phyloP scores from a whole-genome alignment of 2,329 filamentous ascomycete genomes.

The Aspergillus aculeatus region DNA sequence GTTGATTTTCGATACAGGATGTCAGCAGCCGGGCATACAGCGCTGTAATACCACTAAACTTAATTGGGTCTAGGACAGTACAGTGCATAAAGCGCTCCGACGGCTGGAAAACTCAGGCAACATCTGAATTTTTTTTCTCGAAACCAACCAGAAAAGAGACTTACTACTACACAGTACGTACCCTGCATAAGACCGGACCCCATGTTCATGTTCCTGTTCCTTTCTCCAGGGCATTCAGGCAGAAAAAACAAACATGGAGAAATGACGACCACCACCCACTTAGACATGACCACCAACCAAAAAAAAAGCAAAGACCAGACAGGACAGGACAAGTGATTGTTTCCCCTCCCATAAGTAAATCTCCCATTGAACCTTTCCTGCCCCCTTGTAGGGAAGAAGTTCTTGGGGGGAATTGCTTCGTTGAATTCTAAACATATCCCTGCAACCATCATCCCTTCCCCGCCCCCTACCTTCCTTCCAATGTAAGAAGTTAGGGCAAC shows the following conservation, averaged over 20 bases:
- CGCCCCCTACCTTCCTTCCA: neutral
- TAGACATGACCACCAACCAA: neutral
- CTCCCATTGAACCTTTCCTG: neutral
- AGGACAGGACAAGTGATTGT: neutral
- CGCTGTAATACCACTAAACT: too few relatives aligned
- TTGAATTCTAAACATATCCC: neutral
- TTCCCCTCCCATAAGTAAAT: neutral
- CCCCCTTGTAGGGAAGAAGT: neutral
- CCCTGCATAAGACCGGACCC: neutral
- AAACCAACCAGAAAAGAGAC: neutral
- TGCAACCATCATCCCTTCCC: neutral
- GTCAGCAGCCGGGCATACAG: too few relatives aligned
- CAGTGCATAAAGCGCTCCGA: neutral
- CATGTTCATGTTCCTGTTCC: too few relatives aligned
- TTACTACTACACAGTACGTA: neutral
- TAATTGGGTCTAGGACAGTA: neutral
- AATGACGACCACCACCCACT: neutral
- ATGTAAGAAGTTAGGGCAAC: neutral
- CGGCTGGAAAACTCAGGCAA: neutral
- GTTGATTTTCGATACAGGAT: too few relatives aligned
- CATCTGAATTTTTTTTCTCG: neutral
- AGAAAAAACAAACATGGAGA: neutral
- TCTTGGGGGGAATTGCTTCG: neutral
- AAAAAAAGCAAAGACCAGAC: neutral
- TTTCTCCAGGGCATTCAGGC: neutral